Base-by-base conservation (phyloP, 331 rosid genomes). In the Malus hybrid region DNA sequence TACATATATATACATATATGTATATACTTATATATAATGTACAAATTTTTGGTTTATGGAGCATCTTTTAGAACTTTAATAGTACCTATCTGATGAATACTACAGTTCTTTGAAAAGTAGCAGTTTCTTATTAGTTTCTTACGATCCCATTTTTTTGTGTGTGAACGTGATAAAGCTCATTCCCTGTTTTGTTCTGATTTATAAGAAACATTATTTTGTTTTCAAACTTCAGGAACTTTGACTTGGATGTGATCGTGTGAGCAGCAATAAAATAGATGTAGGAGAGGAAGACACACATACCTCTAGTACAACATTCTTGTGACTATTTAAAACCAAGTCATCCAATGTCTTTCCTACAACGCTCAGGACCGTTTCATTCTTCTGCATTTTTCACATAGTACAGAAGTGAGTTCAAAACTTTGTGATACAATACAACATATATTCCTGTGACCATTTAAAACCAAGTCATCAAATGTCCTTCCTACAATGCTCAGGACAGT, bases 281-380 rank as follows among this genome's bases (percentile, higher is more conserved):
- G 73, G 77, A 32, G 69, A 65, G 64, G 63, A 82, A 65, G 74
- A 50, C 54, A 31, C 54, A 24, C 90, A 80, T 86, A 94, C 99
- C 97, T 94, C 97, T 67, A 94, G 85, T 77, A 92, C 80, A 67
- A 92, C 93, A 80, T 87, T 88, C 80, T 89, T 86, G 78, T 82
- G 73, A 70, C 88, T 87, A 77, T 80, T 79, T 86, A 94, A 83
- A 83, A 94, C 82, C 81, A 82, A 78, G 12, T 84, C 90, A 55
- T 89, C 93, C 75, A 90, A 89, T 76, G 88, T 88, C 82, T 77
- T 94, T 77, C 97, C 97, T 1, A 92, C 99, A 64, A 84, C 54
- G 78, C 79, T 69, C 52, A 77, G 88, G 80, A 94, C 77, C 27
- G 63, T 87, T 55, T 89, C 92, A 69, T 86, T 87, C 50, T 74